Evolutionary conservation across 1,139 yeast genomes (phyloP).

Genomic region (Candida smagusa): DNA sequence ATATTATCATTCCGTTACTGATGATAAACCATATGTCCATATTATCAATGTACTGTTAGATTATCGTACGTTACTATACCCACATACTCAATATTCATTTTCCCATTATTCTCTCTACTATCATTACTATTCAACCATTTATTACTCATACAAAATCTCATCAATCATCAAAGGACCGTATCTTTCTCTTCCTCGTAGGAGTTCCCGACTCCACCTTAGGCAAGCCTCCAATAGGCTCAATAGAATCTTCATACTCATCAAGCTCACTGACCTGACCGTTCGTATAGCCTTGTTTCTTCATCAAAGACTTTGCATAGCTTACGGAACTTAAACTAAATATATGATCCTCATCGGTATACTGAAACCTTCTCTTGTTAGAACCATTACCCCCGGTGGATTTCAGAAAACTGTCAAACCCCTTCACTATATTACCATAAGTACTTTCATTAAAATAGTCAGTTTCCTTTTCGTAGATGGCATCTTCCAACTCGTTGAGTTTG

Average conservation of each 20-base stretch:
- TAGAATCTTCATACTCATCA: slow-evolving; percentile 46
- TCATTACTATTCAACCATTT: too few relatives aligned
- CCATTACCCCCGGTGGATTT: slow-evolving; percentile 38
- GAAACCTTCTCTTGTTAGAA: slow-evolving; percentile 51
- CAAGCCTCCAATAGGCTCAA: slow-evolving; percentile 25
- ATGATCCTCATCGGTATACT: slow-evolving; percentile 76
- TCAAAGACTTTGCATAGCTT: slow-evolving; percentile 60
- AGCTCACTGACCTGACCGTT: slow-evolving; percentile 19
- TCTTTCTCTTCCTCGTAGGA: slow-evolving; percentile 37
- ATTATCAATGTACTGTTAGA: too few relatives aligned
- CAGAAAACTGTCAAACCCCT: slow-evolving; percentile 83
- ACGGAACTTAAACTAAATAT: slow-evolving; percentile 81
- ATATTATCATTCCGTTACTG: too few relatives aligned
- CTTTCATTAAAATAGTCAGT: slow-evolving; percentile 71
- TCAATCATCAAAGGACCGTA: slow-evolving; percentile 29
- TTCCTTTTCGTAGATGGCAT: slow-evolving; percentile 78
- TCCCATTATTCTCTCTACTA: too few relatives aligned
- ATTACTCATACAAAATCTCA: neutral
- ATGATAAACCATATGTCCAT: too few relatives aligned
- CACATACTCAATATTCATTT: too few relatives aligned
- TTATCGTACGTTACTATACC: too few relatives aligned
- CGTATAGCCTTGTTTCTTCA: slow-evolving; percentile 31
- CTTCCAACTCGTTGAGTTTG: slow-evolving; percentile 64
- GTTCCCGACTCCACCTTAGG: slow-evolving; percentile 15
- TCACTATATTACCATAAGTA: slow-evolving; percentile 75